A percentile compares a stretch with the other conserved stretches of the same genome.
phyloP scores from a whole-genome alignment of 2,329 filamentous ascomycete species.

The Pyricularia pennisetigena region DNA sequence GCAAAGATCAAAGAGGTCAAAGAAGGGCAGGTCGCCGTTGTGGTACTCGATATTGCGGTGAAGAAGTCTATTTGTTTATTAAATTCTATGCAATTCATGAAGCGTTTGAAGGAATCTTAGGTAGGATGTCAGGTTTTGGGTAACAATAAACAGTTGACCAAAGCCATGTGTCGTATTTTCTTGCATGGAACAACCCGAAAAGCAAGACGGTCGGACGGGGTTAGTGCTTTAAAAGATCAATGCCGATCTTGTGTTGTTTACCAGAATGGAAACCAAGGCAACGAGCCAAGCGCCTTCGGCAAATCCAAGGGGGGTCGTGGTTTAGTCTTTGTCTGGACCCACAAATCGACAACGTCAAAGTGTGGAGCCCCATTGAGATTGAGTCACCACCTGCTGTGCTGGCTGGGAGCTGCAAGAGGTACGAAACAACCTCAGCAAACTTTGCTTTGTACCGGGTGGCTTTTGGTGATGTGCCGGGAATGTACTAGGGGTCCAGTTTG shows the following conservation, averaged over 20 bases:
- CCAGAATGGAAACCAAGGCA: constrained; percentile 2
- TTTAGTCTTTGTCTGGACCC: not conserved
- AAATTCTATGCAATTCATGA: not conserved
- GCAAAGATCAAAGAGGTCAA: not conserved
- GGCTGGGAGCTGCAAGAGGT: not conserved
- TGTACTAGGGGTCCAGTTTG: not conserved
- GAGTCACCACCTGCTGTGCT: not conserved
- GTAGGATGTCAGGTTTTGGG: not conserved
- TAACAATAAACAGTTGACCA: not conserved
- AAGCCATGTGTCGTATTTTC: not conserved
- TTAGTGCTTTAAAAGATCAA: not conserved
- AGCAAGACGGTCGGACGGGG: not conserved
- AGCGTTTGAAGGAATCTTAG: not conserved
- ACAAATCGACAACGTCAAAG: not conserved
- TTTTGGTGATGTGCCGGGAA: too few relatives aligned
- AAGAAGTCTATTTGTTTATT: not conserved
- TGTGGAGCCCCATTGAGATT: not conserved
- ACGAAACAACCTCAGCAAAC: not conserved
- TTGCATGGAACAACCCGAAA: not conserved
- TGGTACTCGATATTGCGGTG: not conserved
- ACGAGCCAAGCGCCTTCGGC: constrained; percentile 1
- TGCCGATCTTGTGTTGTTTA: not conserved
- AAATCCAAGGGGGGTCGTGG: not conserved
- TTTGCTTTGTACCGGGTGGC: not conserved
- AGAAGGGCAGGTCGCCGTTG: not conserved